Evolutionary conservation across 495 filamentous ascomycete genomes (phyloP).

Genomic region (Elasticomyces elasticus): DNA sequence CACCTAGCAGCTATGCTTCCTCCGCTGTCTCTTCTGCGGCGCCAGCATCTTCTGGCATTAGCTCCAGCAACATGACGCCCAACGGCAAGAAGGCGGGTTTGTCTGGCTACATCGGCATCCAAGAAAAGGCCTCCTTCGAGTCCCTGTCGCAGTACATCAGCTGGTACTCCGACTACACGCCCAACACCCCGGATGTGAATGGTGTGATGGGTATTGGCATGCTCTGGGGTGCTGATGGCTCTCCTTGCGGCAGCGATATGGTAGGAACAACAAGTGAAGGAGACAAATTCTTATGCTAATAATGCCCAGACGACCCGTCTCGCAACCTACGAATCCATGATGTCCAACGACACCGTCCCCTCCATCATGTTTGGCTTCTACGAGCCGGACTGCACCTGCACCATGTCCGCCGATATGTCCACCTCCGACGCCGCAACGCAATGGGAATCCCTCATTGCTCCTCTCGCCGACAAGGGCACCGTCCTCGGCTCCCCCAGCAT

Average conservation of each 20-base stretch:
- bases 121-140: constrained; percentile 6
- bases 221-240: constrained; percentile 14
- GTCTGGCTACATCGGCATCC: constrained; percentile 18
- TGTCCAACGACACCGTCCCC: constrained; percentile 11
- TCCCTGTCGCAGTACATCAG: constrained; percentile 13
- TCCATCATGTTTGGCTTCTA: constrained; percentile 28
- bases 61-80: constrained; percentile 8
- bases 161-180: constrained; percentile 22
- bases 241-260: constrained; percentile 1
- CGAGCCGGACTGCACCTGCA: constrained; percentile 26
- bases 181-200: constrained; percentile 12
- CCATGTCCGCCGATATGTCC: constrained; percentile 20
- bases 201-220: constrained; percentile 18
- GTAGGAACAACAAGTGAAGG: background rate
- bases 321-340: constrained; percentile 15
- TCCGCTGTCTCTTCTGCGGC: background rate
- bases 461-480: constrained; percentile 11
- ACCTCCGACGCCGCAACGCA: constrained; percentile 15
- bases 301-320: constrained; percentile 14
- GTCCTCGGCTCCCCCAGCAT: constrained; percentile 23
- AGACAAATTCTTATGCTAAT: background rate
- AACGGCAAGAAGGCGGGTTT: constrained; percentile 19
- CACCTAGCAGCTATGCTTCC: constrained; percentile 1
- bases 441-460: constrained; percentile 23
- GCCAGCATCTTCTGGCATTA: background rate